Evolutionary conservation across 1,139 yeast species (phyloP).

Genomic region (Meyerozyma carpophila): DNA sequence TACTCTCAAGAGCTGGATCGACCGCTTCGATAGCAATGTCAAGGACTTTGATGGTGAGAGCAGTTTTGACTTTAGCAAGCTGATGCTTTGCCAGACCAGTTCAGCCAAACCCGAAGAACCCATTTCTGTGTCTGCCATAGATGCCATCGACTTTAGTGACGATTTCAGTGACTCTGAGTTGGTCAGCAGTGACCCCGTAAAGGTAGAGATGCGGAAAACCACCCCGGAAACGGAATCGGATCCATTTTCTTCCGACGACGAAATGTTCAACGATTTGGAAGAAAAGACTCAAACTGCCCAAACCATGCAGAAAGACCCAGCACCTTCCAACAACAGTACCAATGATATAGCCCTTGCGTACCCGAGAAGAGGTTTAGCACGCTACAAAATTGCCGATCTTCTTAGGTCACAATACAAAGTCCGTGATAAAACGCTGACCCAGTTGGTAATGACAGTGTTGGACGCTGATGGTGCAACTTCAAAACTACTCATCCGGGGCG

Average conservation of each 20-base stretch:
- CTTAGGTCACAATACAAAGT: conserved; percentile 26
- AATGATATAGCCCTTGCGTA: conserved; percentile 42
- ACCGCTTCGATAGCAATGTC: conserved; percentile 21
- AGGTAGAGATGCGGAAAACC: conserved; percentile 1
- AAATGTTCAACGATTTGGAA: not conserved
- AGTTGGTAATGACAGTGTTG: conserved; percentile 45
- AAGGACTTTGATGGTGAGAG: not conserved
- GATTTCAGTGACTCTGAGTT: conserved; percentile 12
- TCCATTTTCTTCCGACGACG: conserved; percentile 28
- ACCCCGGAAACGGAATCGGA: conserved; percentile 12
- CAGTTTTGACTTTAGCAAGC: not conserved
- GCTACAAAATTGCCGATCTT: conserved; percentile 45
- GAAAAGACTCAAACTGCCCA: conserved; percentile 13
- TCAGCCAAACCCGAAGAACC: not conserved
- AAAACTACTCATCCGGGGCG: conserved; percentile 44
- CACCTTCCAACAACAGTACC: not conserved
- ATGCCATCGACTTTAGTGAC: conserved; percentile 13
- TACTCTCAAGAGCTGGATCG: conserved; percentile 27
- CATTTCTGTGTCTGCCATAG: conserved; percentile 1
- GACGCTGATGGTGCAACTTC: conserved; percentile 24
- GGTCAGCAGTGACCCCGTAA: not conserved
- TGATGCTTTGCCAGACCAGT: conserved; percentile 1
- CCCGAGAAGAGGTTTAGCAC: conserved; percentile 38
- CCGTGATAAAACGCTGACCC: conserved; percentile 28
- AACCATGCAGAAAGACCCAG: not conserved